phyloP scores from a whole-genome alignment of 768 basidiomycete species.

The Heimioporus sp. region DNA sequence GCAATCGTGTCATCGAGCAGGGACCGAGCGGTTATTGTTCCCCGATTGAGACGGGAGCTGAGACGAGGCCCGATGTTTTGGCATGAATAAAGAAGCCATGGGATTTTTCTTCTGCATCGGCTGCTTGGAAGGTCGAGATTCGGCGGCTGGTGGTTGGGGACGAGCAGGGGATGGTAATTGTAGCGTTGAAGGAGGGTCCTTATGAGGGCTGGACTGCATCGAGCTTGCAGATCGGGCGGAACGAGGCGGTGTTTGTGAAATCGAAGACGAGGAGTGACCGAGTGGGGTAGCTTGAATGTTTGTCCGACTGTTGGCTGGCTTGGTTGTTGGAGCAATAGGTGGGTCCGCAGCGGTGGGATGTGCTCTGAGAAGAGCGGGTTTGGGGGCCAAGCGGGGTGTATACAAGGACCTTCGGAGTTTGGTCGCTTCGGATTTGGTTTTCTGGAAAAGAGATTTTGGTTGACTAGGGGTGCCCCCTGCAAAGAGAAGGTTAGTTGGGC shows the following conservation, averaged over 20 bases:
- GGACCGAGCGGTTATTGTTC: constrained; percentile 17
- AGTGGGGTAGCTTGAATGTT: constrained; percentile 50
- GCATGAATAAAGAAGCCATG: constrained; percentile 63
- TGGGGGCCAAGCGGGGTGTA: constrained; percentile 45
- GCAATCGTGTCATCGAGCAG: constrained; percentile 17
- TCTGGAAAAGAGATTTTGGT: constrained; percentile 76
- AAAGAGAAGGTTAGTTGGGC: constrained; percentile 10
- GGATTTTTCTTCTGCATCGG: constrained; percentile 58
- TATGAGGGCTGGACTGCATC: constrained; percentile 10
- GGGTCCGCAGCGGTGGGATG: constrained; percentile 36
- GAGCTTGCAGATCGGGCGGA: constrained; percentile 34
- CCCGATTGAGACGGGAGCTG: constrained; percentile 43
- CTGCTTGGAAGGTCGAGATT: constrained; percentile 36
- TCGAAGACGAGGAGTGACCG: constrained; percentile 31
- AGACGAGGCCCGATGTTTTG: constrained; percentile 67
- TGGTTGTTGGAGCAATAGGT: constrained; percentile 31
- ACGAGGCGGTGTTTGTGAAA: constrained; percentile 5
- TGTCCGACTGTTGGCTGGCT: constrained; percentile 38
- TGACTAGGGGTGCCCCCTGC: constrained; percentile 39
- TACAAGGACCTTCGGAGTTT: constrained; percentile 65
- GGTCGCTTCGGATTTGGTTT: constrained; percentile 67
- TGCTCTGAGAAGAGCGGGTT: constrained; percentile 37
- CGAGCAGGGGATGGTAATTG: constrained; percentile 10
- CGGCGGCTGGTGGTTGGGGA: constrained; percentile 18
- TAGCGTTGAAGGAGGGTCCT: constrained; percentile 30